These are phyloP conservation scores for Tetrahymena elliotti DNA, from an alignment of 73 alveolate species.

Conservation along the genomic window DNA sequence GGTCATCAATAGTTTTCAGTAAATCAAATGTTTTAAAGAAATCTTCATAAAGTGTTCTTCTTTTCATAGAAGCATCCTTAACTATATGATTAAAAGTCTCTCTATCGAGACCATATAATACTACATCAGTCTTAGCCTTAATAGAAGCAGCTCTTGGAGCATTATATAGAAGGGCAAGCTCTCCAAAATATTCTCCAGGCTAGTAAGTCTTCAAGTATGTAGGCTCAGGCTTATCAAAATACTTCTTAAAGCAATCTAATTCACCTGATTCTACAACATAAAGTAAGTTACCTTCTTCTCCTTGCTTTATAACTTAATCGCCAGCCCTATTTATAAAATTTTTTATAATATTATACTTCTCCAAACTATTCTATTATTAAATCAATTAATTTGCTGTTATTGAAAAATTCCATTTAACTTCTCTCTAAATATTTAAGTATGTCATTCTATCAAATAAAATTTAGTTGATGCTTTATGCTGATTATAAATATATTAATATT, in stretches of 20 bases:
- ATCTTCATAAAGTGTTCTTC: conserved; percentile 81
- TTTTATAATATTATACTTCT: conserved; percentile 48
- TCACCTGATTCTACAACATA: conserved; percentile 41
- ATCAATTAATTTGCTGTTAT: not conserved
- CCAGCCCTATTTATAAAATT: conserved; percentile 5
- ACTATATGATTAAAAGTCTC: conserved; percentile 87
- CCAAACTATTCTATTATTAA: not conserved
- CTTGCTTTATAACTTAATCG: conserved; percentile 17
- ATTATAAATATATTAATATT: too few species aligned
- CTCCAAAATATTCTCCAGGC: conserved; percentile 93
- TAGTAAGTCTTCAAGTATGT: conserved; percentile 48
- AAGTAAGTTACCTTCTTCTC: conserved; percentile 34
- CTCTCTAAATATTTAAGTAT: too few species aligned
- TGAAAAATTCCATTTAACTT: not conserved
- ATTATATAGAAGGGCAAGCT: conserved; percentile 78
- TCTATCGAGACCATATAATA: conserved; percentile 79
- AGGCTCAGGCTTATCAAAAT: conserved; percentile 42
- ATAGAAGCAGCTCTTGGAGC: conserved; percentile 91
- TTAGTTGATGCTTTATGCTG: too few species aligned
- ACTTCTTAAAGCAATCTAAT: conserved; percentile 21
- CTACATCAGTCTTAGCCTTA: conserved; percentile 40
- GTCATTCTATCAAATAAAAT: too few species aligned
- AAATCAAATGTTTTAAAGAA: conserved; percentile 63
- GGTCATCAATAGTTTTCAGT: conserved; percentile 60
- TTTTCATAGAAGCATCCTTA: conserved; percentile 74